phyloP scores from a whole-genome alignment of 192 early-diverging fungal genomes.

The Podila horticola region DNA sequence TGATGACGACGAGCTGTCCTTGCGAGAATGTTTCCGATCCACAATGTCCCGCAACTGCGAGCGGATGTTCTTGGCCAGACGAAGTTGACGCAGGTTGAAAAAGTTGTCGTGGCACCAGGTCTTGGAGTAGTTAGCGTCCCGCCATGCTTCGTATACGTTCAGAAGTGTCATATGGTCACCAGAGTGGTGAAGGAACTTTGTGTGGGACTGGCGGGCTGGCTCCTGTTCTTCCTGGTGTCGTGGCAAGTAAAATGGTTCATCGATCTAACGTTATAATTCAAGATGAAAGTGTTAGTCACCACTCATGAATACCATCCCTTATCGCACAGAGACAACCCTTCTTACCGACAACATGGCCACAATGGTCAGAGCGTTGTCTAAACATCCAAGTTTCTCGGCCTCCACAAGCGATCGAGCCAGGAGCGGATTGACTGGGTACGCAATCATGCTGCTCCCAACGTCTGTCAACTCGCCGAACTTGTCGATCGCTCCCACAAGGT shows the following conservation, averaged over 20 bases:
- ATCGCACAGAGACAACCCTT: too few species aligned
- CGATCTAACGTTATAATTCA: constrained; percentile 53
- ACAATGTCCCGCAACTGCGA: constrained; percentile 91
- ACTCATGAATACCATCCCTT: too few species aligned
- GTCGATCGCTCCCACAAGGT: constrained; percentile 90
- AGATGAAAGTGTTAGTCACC: neutral
- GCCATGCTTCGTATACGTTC: constrained; percentile 86
- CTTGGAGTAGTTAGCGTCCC: constrained; percentile 65
- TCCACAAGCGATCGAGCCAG: constrained; percentile 85
- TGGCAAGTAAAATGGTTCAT: constrained; percentile 88
- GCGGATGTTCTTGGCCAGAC: constrained; percentile 83
- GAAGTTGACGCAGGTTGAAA: constrained; percentile 84
- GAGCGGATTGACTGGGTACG: constrained; percentile 92
- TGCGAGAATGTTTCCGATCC: constrained; percentile 71
- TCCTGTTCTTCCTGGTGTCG: constrained; percentile 77
- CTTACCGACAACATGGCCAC: constrained; percentile 88
- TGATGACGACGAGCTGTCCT: neutral
- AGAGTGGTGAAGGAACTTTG: constrained; percentile 87
- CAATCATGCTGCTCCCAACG: constrained; percentile 88
- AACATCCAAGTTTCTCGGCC: constrained; percentile 82
- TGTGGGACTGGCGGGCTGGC: constrained; percentile 83
- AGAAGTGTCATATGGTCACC: constrained; percentile 95
- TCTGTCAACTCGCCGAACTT: constrained; percentile 84
- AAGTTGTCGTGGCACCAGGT: constrained; percentile 95
- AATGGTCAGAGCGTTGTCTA: constrained; percentile 89